These are phyloP conservation scores for Phialophora expanda DNA, from an alignment of 2,329 filamentous ascomycete genomes.

Conservation along the genomic window DNA sequence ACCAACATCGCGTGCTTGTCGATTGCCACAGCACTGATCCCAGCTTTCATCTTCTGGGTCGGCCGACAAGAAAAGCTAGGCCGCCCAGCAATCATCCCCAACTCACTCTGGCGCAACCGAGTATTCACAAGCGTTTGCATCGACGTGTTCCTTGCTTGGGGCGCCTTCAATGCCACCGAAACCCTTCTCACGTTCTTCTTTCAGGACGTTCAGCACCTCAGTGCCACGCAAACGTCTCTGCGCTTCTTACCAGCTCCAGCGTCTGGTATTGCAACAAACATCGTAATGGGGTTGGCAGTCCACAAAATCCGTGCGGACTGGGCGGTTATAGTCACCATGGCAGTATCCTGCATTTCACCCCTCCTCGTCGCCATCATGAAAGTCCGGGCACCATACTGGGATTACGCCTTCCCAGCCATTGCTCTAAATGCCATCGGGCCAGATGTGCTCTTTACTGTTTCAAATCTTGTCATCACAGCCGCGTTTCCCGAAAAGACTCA, in stretches of 20 bases:
- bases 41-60: constrained; percentile 62
- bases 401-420: constrained; percentile 50
- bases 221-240: constrained; percentile 53
- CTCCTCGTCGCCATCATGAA: constrained; percentile 61
- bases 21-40: constrained; percentile 52
- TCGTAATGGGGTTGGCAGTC: constrained; percentile 55
- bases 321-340: constrained; percentile 49
- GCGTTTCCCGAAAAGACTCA: constrained; percentile 62
- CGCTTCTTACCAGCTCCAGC: constrained; percentile 53
- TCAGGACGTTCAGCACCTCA: constrained; percentile 56
- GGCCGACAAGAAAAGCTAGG: constrained; percentile 54
- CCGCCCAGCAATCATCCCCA: constrained; percentile 65
- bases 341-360: constrained; percentile 55
- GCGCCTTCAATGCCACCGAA: constrained; percentile 55
- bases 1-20: constrained; percentile 55
- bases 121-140: constrained; percentile 63
- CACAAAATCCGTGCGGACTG: constrained; percentile 51
- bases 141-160: constrained; percentile 55
- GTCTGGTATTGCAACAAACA: constrained; percentile 46
- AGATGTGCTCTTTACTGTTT: constrained; percentile 60
- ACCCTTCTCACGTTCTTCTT: constrained; percentile 42
- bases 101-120: constrained; percentile 63
- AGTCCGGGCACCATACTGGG: constrained; percentile 58
- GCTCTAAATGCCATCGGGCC: constrained; percentile 39
- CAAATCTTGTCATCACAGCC: constrained; percentile 58